Evolutionary conservation across 2,329 filamentous ascomycete genomes (phyloP), one percentile per base, ranked within the genome.

Genomic region (Sporothrix pallida): DNA sequence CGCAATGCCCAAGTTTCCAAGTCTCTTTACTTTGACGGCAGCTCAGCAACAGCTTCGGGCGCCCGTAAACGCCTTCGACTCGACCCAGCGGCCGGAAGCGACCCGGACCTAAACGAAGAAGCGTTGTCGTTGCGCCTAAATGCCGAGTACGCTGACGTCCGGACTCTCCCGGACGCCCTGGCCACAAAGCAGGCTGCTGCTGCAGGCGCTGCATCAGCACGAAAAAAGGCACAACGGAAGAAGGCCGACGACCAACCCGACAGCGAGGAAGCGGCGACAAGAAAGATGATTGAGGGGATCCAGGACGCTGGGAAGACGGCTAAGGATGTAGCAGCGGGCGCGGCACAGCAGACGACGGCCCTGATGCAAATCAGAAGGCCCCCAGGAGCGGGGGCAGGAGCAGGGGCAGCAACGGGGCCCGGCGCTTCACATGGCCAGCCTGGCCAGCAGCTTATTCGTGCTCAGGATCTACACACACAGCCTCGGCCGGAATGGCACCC

Each of bases 401-500:
- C 71, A 76, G 75, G 52, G 62, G 54, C 71, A 76, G 75, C 46
- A 65, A 73, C 77, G 3, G 75, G 74, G 8, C 77, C 79, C 75
- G 81, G 75, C 78, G 71, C 74, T 2, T 50, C 68, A 10, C 78
- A 75, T 76, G 82, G 73, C 79, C 81, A 76, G 78, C 80, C 75
- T 75, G 83, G 80, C 75, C 82, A 78, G 79, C 80, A 78, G 79
- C 83, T 80, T 79, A 78, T 79, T 56, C 79, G 78, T 52, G 76
- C 77, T 73, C 78, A 77, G 50, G 81, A 81, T 72, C 76, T 78
- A 65, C 78, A 78, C 52, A 77, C 77, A 52, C 80, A 84, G 77
- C 86, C 90, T 73, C 94, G 91, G 81, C 97, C 97, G 0, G 92
- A 98, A 74, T 99, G 96, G 96, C 96, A 99, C 81, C 90, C 95